phyloP scores from a whole-genome alignment of 768 basidiomycete genomes.

The Lactarius psammicola region DNA sequence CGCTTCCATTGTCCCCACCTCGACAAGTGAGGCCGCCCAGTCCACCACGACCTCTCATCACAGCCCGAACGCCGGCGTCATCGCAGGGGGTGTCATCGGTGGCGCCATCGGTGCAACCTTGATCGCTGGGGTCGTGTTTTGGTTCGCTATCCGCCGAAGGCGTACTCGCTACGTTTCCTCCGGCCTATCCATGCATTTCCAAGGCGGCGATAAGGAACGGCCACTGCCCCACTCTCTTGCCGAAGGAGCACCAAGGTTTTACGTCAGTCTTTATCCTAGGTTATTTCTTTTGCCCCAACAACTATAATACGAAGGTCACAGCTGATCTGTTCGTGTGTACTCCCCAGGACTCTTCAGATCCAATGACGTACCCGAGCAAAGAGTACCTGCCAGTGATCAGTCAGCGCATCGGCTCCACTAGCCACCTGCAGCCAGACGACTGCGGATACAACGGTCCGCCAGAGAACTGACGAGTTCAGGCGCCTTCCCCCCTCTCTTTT shows the following conservation, averaged over 20 bases:
- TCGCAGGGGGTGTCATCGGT: conserved; percentile 62
- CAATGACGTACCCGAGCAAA: conserved; percentile 24
- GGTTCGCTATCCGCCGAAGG: conserved; percentile 38
- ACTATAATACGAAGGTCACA: not conserved
- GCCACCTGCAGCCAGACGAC: conserved; percentile 6
- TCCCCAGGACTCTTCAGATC: conserved; percentile 28
- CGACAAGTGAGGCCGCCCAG: not conserved
- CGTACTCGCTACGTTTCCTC: conserved; percentile 31
- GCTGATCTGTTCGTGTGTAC: not conserved
- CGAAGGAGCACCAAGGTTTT: conserved; percentile 6
- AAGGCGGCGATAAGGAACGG: conserved; percentile 1
- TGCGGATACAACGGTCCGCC: conserved; percentile 22
- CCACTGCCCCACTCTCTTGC: not conserved
- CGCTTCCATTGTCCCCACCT: not conserved
- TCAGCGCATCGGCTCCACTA: not conserved
- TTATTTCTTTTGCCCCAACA: not conserved
- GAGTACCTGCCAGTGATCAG: not conserved
- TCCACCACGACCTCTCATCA: not conserved
- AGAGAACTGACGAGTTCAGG: conserved; percentile 14
- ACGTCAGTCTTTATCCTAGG: conserved; percentile 22
- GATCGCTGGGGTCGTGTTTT: conserved; percentile 41
- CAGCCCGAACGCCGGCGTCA: conserved; percentile 49
- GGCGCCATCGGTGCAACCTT: conserved; percentile 50
- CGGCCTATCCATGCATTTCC: conserved; percentile 4
- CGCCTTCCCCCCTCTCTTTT: not conserved